phyloP scores from a whole-genome alignment of 1,284 basidiomycete genomes.

The Blastosporella zonata region DNA sequence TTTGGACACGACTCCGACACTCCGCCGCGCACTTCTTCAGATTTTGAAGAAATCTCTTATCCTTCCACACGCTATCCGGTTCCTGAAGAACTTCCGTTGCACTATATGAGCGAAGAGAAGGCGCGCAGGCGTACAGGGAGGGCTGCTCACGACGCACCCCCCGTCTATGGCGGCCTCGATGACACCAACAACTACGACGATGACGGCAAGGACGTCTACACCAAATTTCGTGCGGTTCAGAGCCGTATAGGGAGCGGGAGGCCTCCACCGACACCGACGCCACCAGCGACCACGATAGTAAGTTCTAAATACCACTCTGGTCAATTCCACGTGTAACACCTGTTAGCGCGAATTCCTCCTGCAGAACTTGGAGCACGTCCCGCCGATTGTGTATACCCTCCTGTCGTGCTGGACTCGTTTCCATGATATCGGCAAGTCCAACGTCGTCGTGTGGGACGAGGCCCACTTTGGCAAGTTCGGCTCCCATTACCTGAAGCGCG shows the following conservation, averaged over 20 bases:
- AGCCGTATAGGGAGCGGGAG: constrained; percentile 58
- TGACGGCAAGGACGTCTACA: constrained; percentile 73
- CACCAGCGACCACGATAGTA: constrained; percentile 72
- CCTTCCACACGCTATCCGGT: constrained; percentile 40
- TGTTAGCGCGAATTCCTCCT: constrained; percentile 66
- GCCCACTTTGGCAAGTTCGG: constrained; percentile 99
- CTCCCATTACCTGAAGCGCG: constrained; percentile 93
- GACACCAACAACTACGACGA: constrained; percentile 47
- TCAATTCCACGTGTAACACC: constrained; percentile 6
- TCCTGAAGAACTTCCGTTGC: constrained; percentile 58
- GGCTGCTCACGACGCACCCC: constrained; percentile 39
- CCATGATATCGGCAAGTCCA: constrained; percentile 88
- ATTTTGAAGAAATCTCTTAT: constrained; percentile 69
- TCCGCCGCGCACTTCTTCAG: constrained; percentile 48
- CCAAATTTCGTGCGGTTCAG: constrained; percentile 52
- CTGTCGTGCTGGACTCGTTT: constrained; percentile 94
- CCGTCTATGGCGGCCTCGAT: constrained; percentile 29
- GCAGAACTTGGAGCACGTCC: constrained; percentile 82
- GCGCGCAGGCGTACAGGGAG: constrained; percentile 57
- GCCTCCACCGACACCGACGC: constrained; percentile 52
- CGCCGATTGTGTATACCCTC: constrained; percentile 86
- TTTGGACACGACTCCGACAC: constrained; percentile 54
- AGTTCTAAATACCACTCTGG: constrained; percentile 25
- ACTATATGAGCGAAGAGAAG: constrained; percentile 72
- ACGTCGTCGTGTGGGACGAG: constrained; percentile 96